These are phyloP conservation scores for Apiospora malaysiana DNA, from an alignment of 2,329 filamentous ascomycete species.

Conservation along the genomic window DNA sequence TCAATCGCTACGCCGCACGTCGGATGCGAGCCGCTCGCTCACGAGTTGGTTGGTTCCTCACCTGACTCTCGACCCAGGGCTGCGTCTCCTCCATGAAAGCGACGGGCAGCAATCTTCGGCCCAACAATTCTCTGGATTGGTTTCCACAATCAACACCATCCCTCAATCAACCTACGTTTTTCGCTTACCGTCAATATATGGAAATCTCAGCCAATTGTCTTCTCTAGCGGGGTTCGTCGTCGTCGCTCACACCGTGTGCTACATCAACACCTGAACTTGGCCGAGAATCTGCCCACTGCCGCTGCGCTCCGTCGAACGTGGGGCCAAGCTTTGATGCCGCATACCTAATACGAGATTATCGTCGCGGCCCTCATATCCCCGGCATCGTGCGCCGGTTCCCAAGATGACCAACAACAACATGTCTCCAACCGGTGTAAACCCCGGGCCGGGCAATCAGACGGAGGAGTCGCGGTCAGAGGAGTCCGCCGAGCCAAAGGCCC, in stretches of 20 bases:
- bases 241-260: neutral
- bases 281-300: neutral
- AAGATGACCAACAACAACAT: constrained; percentile 15
- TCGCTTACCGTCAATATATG: neutral
- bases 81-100: neutral
- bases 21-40: neutral
- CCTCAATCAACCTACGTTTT: neutral
- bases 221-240: neutral
- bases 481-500: constrained; percentile 33
- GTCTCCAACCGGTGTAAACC: neutral
- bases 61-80: neutral
- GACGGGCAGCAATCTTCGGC: neutral
- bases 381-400: neutral
- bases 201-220: neutral
- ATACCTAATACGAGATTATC: neutral
- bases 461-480: constrained; percentile 28
- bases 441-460: constrained; percentile 17
- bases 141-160: neutral
- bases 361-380: neutral
- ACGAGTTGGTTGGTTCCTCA: neutral
- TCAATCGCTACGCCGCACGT: neutral
- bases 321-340: neutral
- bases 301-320: neutral
- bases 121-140: neutral
- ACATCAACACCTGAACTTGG: neutral